phyloP scores from a whole-genome alignment of 1,139 yeast species.

The Debaryomycetaceae sp. region DNA sequence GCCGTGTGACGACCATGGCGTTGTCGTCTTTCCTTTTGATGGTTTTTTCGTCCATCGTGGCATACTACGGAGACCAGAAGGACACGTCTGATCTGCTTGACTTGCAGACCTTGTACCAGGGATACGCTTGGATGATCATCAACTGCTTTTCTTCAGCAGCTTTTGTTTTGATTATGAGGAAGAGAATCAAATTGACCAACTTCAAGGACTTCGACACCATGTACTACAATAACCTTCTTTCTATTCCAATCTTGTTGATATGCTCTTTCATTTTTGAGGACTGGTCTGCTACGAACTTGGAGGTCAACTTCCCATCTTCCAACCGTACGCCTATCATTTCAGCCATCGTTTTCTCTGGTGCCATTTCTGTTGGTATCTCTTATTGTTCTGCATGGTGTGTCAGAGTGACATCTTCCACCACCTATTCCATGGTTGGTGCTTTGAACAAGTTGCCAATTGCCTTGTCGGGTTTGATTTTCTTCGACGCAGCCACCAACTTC shows the following conservation, averaged over 20 bases:
- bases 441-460: constrained; percentile 97
- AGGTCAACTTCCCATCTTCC: constrained; percentile 72
- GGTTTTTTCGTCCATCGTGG: constrained; percentile 91
- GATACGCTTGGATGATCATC: constrained; percentile 94
- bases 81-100: constrained; percentile 35
- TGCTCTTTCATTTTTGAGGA: constrained; percentile 81
- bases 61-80: constrained; percentile 82
- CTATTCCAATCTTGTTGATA: constrained; percentile 80
- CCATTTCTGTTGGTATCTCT: constrained; percentile 92
- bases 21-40: constrained; percentile 81
- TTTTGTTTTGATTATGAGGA: constrained; percentile 91
- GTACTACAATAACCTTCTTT: constrained; percentile 93
- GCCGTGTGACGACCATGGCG: constrained; percentile 86
- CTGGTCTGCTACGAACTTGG: constrained; percentile 82
- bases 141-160: constrained; percentile 95
- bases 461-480: constrained; percentile 86
- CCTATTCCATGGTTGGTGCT: constrained; percentile 99
- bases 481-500: constrained; percentile 92
- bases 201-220: constrained; percentile 97
- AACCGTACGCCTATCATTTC: constrained; percentile 62
- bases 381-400: constrained; percentile 99
- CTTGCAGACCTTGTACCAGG: constrained; percentile 56
- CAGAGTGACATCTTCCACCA: constrained; percentile 96
- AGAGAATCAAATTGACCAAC: constrained; percentile 94
- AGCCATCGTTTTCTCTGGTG: constrained; percentile 90